Conservation (phyloP, 176 grass and related monocot genomes). For the Tuctoria greenei region DNA sequence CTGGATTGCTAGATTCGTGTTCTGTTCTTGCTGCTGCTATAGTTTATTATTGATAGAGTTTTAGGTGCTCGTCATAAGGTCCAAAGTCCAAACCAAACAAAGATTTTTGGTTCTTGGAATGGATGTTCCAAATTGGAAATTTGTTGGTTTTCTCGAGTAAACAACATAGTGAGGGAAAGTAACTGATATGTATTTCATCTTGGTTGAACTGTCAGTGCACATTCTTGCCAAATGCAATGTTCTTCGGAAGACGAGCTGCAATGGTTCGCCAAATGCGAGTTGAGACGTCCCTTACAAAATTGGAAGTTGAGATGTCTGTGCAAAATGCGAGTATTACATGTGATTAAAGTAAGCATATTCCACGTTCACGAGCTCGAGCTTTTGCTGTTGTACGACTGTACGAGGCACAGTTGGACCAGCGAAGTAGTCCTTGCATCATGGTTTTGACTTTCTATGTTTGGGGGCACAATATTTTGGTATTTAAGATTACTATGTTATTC, state of each 20-base stretch:
- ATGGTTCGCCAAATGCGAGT: background rate
- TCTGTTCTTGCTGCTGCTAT: background rate
- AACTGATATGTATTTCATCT: background rate
- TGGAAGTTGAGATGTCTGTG: background rate
- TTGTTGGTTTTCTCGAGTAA: background rate
- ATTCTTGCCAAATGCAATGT: background rate
- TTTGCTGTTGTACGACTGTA: background rate
- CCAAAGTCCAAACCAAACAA: conserved; percentile 49
- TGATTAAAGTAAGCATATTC: background rate
- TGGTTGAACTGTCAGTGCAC: background rate
- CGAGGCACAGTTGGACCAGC: background rate
- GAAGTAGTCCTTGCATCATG: background rate
- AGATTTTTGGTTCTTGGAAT: conserved; percentile 48
- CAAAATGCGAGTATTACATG: background rate
- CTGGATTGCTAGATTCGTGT: background rate
- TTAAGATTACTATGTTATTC: too few species aligned
- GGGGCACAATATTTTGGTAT: too few species aligned
- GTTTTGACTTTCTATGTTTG: background rate
- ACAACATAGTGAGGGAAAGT: background rate
- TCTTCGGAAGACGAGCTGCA: background rate
- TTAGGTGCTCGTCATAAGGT: conserved; percentile 7
- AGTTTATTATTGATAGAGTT: background rate
- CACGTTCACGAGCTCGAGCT: background rate
- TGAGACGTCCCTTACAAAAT: background rate
- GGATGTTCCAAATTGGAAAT: conserved; percentile 13